These are phyloP conservation scores for Vitis hybrid DNA, from an alignment of 177 flowering plant species.

Conservation along the genomic window DNA sequence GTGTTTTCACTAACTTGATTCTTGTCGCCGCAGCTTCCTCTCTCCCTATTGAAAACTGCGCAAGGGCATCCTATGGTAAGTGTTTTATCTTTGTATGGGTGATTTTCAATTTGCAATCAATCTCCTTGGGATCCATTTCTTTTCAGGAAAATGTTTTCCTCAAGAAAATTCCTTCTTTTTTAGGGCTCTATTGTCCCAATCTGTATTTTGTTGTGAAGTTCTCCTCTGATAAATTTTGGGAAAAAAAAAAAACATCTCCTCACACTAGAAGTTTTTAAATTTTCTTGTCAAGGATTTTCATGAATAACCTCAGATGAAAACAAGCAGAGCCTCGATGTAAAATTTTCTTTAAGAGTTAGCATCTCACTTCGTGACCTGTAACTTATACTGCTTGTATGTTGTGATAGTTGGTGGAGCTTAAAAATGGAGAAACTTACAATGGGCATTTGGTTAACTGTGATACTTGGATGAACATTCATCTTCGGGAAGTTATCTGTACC, in stretches of 20 bases:
- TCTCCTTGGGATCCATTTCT: no score
- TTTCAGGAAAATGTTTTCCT: no score
- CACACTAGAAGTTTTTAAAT: no score
- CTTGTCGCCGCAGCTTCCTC: slow-evolving; percentile 61
- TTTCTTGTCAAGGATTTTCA: no score
- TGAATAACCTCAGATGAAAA: background rate
- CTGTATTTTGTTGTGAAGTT: no score
- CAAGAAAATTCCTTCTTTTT: no score
- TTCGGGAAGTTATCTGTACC: slow-evolving; percentile 95
- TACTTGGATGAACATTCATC: slow-evolving; percentile 97
- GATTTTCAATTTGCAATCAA: background rate
- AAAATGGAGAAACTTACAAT: slow-evolving; percentile 96
- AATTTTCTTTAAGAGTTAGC: background rate
- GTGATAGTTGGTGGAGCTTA: slow-evolving; percentile 86
- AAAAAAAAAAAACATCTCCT: no score
- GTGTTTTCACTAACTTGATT: no score
- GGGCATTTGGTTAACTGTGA: slow-evolving; percentile 97
- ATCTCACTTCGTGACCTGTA: background rate
- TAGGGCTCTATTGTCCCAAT: no score
- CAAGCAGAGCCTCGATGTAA: background rate
- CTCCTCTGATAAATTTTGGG: no score
- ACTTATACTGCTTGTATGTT: background rate
- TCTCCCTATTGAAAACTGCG: slow-evolving; percentile 77
- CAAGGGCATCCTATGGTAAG: slow-evolving; percentile 93
- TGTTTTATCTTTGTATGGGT: background rate